phyloP scores from a whole-genome alignment of 441 rosid species.

The Eutrema salsugineum region DNA sequence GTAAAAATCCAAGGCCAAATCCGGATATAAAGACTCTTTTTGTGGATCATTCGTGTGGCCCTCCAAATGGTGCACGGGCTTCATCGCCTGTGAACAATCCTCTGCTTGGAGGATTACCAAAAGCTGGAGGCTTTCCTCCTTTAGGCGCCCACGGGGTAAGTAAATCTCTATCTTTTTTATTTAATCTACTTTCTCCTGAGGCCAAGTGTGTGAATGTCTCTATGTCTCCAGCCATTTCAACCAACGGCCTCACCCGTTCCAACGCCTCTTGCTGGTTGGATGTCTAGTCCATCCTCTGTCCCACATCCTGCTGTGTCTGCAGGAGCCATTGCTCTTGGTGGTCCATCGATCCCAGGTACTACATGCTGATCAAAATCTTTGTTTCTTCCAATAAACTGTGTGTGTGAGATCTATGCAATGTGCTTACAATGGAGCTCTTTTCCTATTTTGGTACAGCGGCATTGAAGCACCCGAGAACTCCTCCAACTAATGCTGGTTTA shows the following conservation, averaged over 20 bases:
- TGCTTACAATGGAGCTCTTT: conserved; percentile 1
- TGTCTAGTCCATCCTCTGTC: conserved; percentile 78
- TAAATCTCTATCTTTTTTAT: neutral
- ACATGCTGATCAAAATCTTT: neutral
- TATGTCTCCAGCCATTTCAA: conserved; percentile 71
- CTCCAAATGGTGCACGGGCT: conserved; percentile 88
- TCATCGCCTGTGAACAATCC: conserved; percentile 86
- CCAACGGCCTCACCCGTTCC: conserved; percentile 69
- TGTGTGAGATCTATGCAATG: neutral
- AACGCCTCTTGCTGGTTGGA: conserved; percentile 91
- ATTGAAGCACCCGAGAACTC: conserved; percentile 89
- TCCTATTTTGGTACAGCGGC: conserved; percentile 43
- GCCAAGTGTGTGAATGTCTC: conserved; percentile 15
- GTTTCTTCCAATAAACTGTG: neutral
- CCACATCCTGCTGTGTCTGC: conserved; percentile 75
- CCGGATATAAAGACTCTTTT: conserved; percentile 94
- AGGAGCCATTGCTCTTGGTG: conserved; percentile 79
- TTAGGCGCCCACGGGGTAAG: conserved; percentile 84
- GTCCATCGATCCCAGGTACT: conserved; percentile 68
- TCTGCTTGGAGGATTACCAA: conserved; percentile 73
- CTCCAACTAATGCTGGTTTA: conserved; percentile 58
- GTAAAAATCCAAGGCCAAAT: conserved; percentile 87
- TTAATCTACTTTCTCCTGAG: neutral
- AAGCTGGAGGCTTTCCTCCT: conserved; percentile 87
- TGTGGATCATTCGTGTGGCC: conserved; percentile 91